Evolutionary conservation across 192 early-diverging fungal genomes (phyloP).

Genomic region (Backusella sp.): DNA sequence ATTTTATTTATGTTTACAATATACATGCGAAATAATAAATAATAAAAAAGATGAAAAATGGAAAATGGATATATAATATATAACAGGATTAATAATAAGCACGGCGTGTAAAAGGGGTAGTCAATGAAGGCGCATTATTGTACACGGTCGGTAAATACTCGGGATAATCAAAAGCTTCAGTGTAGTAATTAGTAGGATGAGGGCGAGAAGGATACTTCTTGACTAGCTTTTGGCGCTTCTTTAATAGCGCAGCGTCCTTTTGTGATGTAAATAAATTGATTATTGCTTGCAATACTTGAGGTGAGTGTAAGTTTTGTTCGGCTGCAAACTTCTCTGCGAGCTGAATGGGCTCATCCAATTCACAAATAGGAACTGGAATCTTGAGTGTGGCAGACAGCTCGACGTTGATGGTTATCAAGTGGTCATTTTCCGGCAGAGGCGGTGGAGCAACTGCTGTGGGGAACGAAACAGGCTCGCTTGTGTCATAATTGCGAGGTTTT

Average conservation of each 20-base stretch:
- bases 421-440: neutral
- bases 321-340: neutral
- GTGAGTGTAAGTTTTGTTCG: neutral
- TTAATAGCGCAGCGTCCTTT: neutral
- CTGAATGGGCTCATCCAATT: neutral
- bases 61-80: neutral
- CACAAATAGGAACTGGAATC: neutral
- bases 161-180: neutral
- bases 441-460: neutral
- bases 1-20: neutral
- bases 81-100: slow-evolving; percentile 7
- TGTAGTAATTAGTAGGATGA: neutral
- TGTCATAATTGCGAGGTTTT: slow-evolving; percentile 1
- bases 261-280: neutral
- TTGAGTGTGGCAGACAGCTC: neutral
- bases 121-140: neutral
- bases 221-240: neutral
- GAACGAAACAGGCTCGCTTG: neutral
- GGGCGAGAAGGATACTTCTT: neutral
- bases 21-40: neutral
- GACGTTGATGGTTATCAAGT: neutral
- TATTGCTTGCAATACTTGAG: neutral
- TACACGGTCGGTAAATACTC: neutral
- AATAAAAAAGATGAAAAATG: neutral
- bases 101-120: neutral